phyloP scores from a whole-genome alignment of 441 rosid genomes.

The Corymbia citriodora region DNA sequence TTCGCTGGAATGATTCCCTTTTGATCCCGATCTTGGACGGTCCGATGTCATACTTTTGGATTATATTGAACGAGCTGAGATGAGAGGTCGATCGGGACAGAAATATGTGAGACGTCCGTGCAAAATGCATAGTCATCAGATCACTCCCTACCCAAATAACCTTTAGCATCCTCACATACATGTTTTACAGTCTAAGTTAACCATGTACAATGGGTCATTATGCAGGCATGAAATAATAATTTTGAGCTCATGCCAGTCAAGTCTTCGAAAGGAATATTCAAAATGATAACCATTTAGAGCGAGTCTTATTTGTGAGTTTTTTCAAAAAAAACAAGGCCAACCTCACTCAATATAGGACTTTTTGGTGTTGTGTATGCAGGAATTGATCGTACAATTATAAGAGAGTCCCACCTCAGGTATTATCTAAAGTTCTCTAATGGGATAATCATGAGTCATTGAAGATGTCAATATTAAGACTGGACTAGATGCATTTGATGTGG shows the following conservation, averaged over 20 bases:
- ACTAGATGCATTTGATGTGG: accelerated
- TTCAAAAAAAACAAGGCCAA: neutral
- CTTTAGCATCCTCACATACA: neutral
- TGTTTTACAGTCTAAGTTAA: neutral
- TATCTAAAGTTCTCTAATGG: neutral
- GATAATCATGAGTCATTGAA: neutral
- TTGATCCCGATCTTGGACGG: neutral
- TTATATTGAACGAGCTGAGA: neutral
- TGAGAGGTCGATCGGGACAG: too few species aligned
- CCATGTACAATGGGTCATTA: accelerated
- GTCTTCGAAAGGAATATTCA: neutral
- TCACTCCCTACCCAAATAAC: neutral
- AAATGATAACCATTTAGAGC: neutral
- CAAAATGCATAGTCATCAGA: neutral
- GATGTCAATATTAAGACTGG: neutral
- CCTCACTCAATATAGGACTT: neutral
- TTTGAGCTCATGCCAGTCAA: neutral
- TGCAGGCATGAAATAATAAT: neutral
- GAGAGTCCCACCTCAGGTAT: neutral
- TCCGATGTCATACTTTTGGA: neutral
- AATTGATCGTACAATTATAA: neutral
- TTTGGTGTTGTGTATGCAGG: neutral
- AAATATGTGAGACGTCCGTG: neutral
- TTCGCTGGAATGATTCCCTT: neutral
- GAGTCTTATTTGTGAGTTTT: neutral